Evolutionary conservation across 495 filamentous ascomycete genomes (phyloP).

Genomic region (Xylaria castorea): DNA sequence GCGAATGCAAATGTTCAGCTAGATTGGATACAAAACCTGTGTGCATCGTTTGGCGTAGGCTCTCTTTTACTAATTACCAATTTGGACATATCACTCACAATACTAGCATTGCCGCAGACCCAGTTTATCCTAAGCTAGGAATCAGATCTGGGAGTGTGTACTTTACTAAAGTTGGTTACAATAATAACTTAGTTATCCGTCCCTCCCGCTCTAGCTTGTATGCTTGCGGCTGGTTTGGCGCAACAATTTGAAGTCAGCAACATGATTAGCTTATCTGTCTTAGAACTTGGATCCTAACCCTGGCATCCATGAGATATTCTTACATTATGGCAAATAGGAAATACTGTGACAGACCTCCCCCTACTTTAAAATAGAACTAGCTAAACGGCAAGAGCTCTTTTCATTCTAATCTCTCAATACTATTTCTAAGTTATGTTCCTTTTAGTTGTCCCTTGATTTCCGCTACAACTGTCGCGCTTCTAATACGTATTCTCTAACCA

Average conservation of each 20-base stretch:
- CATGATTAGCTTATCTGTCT: background rate
- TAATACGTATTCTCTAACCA: too few species aligned
- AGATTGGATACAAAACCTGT: background rate
- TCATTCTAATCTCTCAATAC: too few species aligned
- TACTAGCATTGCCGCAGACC: background rate
- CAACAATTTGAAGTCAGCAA: background rate
- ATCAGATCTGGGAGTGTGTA: background rate
- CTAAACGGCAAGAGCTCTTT: too few species aligned
- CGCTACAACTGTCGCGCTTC: too few species aligned
- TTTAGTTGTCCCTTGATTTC: too few species aligned
- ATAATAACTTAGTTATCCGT: background rate
- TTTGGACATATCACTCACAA: background rate
- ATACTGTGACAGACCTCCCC: too few species aligned
- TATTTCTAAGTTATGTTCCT: too few species aligned
- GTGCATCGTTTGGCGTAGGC: too few species aligned
- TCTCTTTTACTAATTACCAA: background rate
- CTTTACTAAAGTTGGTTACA: background rate
- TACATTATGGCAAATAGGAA: too few species aligned
- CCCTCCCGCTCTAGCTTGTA: background rate
- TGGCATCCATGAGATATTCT: too few species aligned
- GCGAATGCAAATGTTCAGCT: background rate
- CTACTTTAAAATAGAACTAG: too few species aligned
- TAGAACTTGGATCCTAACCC: too few species aligned
- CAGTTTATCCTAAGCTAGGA: background rate
- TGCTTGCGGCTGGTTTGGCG: background rate